phyloP scores from a whole-genome alignment of 1,139 yeast genomes.

The Taiozyma onychis region DNA sequence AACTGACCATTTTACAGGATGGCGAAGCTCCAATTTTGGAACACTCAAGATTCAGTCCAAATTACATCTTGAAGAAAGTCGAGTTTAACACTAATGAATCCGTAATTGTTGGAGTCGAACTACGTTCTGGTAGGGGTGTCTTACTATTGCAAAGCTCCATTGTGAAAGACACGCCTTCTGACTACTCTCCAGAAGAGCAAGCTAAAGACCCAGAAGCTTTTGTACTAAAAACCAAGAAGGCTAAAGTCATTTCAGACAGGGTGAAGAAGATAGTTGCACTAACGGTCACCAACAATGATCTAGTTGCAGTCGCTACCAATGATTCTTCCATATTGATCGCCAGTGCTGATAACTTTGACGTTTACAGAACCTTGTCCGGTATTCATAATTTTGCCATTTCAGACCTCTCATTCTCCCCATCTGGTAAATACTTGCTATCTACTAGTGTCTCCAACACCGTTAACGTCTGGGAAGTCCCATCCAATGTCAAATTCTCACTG shows the following conservation, averaged over 20 bases:
- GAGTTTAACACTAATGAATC: conserved; percentile 50
- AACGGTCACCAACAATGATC: conserved; percentile 46
- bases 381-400: conserved; percentile 84
- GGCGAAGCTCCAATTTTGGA: conserved; percentile 38
- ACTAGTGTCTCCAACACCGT: conserved; percentile 80
- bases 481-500: conserved; percentile 39
- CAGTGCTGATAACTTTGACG: conserved; percentile 44
- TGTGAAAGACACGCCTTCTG: not conserved
- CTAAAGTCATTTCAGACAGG: conserved; percentile 4
- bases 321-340: conserved; percentile 62
- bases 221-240: conserved; percentile 9
- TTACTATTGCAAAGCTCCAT: conserved; percentile 25
- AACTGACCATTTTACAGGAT: conserved; percentile 49
- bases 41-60: conserved; percentile 28
- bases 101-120: conserved; percentile 48
- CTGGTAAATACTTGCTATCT: conserved; percentile 64
- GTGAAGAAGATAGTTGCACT: conserved; percentile 57
- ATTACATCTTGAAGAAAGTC: conserved; percentile 47
- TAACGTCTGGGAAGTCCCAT: conserved; percentile 56
- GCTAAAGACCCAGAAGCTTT: conserved; percentile 1
- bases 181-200: not conserved
- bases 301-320: conserved; percentile 71
- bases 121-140: conserved; percentile 40
- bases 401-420: conserved; percentile 61
- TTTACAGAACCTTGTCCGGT: conserved; percentile 45